Base-by-base conservation (phyloP, 768 basidiomycete genomes). In the Phlebiopsis flavidoalba region DNA sequence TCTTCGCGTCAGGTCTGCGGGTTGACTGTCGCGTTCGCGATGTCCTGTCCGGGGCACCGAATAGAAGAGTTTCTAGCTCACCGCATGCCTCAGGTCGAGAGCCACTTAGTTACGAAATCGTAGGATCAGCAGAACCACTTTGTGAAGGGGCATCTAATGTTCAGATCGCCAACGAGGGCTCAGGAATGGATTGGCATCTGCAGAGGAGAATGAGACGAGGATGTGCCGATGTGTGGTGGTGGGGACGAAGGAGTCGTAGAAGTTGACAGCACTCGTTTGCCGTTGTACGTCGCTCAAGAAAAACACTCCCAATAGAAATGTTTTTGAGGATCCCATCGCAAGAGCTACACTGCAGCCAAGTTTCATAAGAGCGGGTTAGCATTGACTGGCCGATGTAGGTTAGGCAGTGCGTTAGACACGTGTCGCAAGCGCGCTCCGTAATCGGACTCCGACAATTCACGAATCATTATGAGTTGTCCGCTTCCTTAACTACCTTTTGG, bases 11-110 rank as follows among this genome's bases (percentile, higher is more conserved):
- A 5, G 8, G 48, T 59, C 68, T 63, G 70, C 76, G 67, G 8
- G 37, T 17, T 3, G 8, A 8, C 36, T 37, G 17, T 21, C 33
- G 52, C n/a, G 17, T 24, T 31, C 26, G 31, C 31, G 69, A 77
- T 57, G 46, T 82, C 78, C 51, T 79, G 80, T 53, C 80, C n/a
- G n/a, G 81, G 21, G 86, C 79, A 45, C 91, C 92, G 45, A 85
- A 71, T 2, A 93, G 74, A 54, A 94, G 75, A 17, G 89, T 89
- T 69, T 93, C 92, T 1, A 94, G 76, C 89, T n/a, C 89, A 91
- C 59, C 88, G 78, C 37, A 93, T n/a, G 70, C 1, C 92, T 82
- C 21, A 94, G 75, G 65, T 93, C 87, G 11, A 94, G 74, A 2
- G 92, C 87, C 14, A 90, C 75, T 0, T 72, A 5, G 92, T n/a